Base-by-base conservation (phyloP, 371 early-diverging fungal genomes). In the Cokeromyces recurvatus region DNA sequence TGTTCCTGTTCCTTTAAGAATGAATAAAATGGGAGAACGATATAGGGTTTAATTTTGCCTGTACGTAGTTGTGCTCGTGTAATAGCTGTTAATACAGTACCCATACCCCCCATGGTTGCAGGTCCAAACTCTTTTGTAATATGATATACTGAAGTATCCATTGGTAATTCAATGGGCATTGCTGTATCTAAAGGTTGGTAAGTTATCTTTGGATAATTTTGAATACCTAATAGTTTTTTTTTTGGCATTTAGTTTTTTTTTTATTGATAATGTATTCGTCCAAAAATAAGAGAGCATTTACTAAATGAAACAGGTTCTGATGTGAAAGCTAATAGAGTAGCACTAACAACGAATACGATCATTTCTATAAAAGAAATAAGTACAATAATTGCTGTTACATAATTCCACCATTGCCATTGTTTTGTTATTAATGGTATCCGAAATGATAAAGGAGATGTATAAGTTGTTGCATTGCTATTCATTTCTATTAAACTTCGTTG, bases 101-200 rank as follows among this genome's bases (percentile, higher is more conserved):
- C 84, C 47, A 84, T 64, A 2, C 75, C 78, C 32, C 78, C 79
- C 75, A 78, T 77, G 0, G 79, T 64, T 1, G 82, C 81, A 10
- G 72, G 68, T 9, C 82, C 82, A 56, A 81, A 84, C 46, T 84
- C 84, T 51, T 79, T 81, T 12, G 79, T 78, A 38, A 84, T 66
- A 48, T 84, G 85, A 38, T 78, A 84, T n/a, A 84, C 64, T 10
- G 46, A 31, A 6, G 44, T 59, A 14, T 46, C 22, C 10, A 32
- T n/a, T 5, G 47, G 27, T n/a, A 59, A 15, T 47, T 25, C 57
- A 31, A 62, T 65, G 27, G 51, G 35, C 22, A 38, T 58, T 32
- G 46, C 58, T 44, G 62, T 62, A 55, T 54, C 77, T 29, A 81
- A 53, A n/a, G 69, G 72, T 7, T 65, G 61, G 25, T 81, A 81